These are phyloP conservation scores for Agaricus subrufescens DNA, from an alignment of 768 basidiomycete genomes.

Conservation along the genomic window DNA sequence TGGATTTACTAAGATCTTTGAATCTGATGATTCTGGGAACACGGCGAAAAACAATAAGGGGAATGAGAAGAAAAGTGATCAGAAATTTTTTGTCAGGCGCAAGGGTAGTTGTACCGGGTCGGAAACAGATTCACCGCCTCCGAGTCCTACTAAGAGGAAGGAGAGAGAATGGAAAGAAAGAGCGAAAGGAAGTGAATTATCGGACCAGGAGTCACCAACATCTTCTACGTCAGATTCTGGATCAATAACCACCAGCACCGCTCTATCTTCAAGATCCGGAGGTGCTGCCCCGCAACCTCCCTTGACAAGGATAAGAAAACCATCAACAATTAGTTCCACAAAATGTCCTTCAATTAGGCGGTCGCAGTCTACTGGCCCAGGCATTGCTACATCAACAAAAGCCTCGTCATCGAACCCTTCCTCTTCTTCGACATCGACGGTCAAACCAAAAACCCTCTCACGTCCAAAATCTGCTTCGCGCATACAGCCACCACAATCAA, in stretches of 20 bases:
- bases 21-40: slow-evolving; percentile 41
- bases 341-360: slow-evolving; percentile 22
- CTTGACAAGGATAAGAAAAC: slow-evolving; percentile 9
- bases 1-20: slow-evolving; percentile 76
- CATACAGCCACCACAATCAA: slow-evolving; percentile 10
- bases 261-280: background rate
- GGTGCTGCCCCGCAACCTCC: background rate
- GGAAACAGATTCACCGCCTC: slow-evolving; percentile 33
- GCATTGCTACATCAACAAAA: slow-evolving; percentile 12
- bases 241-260: background rate
- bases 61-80: background rate
- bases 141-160: slow-evolving; percentile 43
- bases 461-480: background rate
- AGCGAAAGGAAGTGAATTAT: slow-evolving; percentile 11
- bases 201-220: slow-evolving; percentile 7
- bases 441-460: slow-evolving; percentile 13
- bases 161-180: slow-evolving; percentile 30
- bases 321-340: slow-evolving; percentile 44
- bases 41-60: slow-evolving; percentile 5
- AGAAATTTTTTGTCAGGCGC: slow-evolving; percentile 18
- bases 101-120: slow-evolving; percentile 17
- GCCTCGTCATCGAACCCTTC: slow-evolving; percentile 3
- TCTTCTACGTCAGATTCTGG: slow-evolving; percentile 9
- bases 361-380: slow-evolving; percentile 8
- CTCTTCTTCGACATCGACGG: slow-evolving; percentile 11